Percentiles rank a stretch among this genome's conserved stretches.
These are phyloP conservation scores for Diaporthe aspalathi DNA, from an alignment of 2,329 filamentous ascomycete species.

Conservation along the genomic window DNA sequence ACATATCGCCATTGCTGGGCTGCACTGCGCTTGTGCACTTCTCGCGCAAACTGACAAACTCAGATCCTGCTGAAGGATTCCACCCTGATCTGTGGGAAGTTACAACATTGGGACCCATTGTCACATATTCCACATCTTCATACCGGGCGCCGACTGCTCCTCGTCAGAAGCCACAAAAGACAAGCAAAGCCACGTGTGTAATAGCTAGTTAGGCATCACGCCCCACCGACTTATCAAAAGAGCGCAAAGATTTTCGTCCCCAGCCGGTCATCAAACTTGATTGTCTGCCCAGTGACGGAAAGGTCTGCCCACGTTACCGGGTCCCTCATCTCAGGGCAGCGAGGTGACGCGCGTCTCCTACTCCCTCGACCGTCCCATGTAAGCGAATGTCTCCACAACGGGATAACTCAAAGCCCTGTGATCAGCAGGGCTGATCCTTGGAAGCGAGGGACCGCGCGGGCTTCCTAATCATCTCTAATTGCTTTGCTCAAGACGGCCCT, in stretches of 20 bases:
- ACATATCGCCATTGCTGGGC: background rate
- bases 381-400: conserved; percentile 28
- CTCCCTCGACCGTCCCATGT: conserved; percentile 25
- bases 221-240: conserved; percentile 6
- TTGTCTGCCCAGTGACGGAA: conserved; percentile 13
- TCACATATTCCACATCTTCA: conserved; percentile 4
- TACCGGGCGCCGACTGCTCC: background rate
- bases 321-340: conserved; percentile 24
- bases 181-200: conserved; percentile 27
- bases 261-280: background rate
- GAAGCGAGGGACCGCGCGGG: background rate
- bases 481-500: background rate
- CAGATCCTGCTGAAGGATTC: background rate
- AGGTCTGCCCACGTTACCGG: conserved; percentile 14
- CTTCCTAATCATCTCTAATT: conserved; percentile 15
- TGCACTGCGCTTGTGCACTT: background rate
- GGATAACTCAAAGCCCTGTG: conserved; percentile 17
- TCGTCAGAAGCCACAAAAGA: conserved; percentile 1
- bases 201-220: background rate
- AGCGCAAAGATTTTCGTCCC: conserved; percentile 4
- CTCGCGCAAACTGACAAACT: background rate
- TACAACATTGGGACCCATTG: background rate
- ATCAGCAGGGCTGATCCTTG: conserved; percentile 24
- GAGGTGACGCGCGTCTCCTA: conserved; percentile 32
- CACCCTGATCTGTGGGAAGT: background rate